Percentiles rank a stretch among this genome's conserved stretches.
Conservation (phyloP, 306 rosid species). For the Begonia loranthoides region DNA sequence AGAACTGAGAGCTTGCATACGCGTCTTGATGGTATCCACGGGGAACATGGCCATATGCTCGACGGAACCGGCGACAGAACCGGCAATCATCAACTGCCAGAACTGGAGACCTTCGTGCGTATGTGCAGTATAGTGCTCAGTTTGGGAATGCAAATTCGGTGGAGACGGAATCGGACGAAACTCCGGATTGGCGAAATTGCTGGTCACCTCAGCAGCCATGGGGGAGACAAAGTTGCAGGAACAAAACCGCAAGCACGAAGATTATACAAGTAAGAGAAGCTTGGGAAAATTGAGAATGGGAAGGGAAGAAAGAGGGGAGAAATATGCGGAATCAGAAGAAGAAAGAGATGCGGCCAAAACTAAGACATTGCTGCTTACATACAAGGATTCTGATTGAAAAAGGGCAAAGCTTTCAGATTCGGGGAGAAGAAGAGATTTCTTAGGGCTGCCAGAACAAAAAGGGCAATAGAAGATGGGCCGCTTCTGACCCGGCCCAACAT, state of each 20-base stretch:
- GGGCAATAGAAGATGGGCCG: too few species aligned
- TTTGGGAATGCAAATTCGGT: constrained; percentile 37
- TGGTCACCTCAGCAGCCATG: constrained; percentile 65
- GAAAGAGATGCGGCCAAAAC: too few species aligned
- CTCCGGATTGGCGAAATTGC: constrained; percentile 60
- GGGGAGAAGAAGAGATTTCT: too few species aligned
- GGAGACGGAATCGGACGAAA: constrained; percentile 32
- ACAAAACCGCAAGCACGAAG: too few species aligned
- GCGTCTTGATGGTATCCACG: constrained; percentile 84
- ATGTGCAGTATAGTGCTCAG: constrained; percentile 12
- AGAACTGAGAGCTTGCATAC: constrained; percentile 74
- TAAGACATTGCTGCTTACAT: too few species aligned
- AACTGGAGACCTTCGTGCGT: constrained; percentile 69
- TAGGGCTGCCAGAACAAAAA: too few species aligned
- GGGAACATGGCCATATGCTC: constrained; percentile 94
- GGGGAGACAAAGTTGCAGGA: not conserved
- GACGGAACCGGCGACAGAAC: constrained; percentile 61
- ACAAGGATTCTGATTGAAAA: too few species aligned
- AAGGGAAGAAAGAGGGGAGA: too few species aligned
- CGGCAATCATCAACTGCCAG: constrained; percentile 89
- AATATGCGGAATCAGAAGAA: too few species aligned
- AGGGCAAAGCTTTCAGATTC: too few species aligned
- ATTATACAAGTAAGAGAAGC: too few species aligned
- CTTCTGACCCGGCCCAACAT: not conserved
- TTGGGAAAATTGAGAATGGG: too few species aligned